Evolutionary conservation across 2,329 filamentous ascomycete species (phyloP), one percentile per base, ranked within the genome.

Genomic region (Corynespora cassiicola): DNA sequence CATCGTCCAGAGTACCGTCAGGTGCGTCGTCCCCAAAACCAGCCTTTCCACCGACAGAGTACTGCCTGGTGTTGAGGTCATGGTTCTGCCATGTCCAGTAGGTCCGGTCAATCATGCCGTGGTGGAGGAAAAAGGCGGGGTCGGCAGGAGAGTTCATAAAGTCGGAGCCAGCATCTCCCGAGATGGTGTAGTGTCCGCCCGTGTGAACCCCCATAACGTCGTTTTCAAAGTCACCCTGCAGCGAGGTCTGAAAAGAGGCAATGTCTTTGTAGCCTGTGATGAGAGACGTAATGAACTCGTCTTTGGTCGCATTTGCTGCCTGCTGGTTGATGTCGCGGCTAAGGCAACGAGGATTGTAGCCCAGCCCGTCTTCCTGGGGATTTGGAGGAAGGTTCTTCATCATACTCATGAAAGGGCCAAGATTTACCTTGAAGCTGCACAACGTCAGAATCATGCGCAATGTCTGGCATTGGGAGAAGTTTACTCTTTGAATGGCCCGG

Each of bases 51-150:
- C 55, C 58, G 36, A 77, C 68, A 21, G 54, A 51, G 37, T 61
- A 52, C 27, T 60, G 59, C 7, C 74, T 60, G 12, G 56, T 55
- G 30, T 58, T 42, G 28, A 58, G 45, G 31, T 74, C 61, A 16
- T 69, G 53, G 34, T 68, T 71, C 55, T 77, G 74, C 74, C 74
- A 77, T n/a, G 69, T 70, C 67, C 68, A 72, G 65, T 66, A 77
- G 2, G 66, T 50, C 4, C 70, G 61, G 47, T 77, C 74, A 21
- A 77, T 68, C 54, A 69, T 66, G 4, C 62, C 63, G 40, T 77
- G 74, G 43, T 76, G 72, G 18, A 73, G 58, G 50, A 60, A 77
- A 54, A 76, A 76, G 73, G 72, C 40, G 4, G 47, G 47, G 16
- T 50, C 47, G 14, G 40, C 24, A 2, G 74, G 71, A 5, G 67